phyloP scores from a whole-genome alignment of 768 basidiomycete species.

The Boletus subcaerulescens region DNA sequence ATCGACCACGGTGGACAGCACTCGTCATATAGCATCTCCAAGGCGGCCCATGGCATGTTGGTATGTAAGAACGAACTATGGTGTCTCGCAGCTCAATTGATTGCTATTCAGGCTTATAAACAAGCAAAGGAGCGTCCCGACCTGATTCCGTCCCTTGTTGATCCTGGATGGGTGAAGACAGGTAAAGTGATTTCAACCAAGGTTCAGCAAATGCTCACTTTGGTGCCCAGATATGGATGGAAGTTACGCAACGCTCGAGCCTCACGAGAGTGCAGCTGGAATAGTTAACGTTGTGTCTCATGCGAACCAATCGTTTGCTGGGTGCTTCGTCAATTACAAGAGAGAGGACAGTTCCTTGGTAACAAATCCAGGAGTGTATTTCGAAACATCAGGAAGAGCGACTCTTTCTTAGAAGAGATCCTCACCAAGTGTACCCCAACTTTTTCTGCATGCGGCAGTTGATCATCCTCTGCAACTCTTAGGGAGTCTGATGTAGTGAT shows the following conservation, averaged over 20 bases:
- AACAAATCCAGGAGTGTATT: too few relatives aligned
- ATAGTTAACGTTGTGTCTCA: constrained; percentile 27
- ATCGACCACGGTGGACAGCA: constrained; percentile 25
- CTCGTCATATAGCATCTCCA: constrained; percentile 34
- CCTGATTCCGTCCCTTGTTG: too few relatives aligned
- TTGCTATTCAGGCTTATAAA: too few relatives aligned
- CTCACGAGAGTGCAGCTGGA: constrained; percentile 29
- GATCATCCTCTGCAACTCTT: too few relatives aligned
- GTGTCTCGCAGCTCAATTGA: too few relatives aligned
- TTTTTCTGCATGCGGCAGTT: too few relatives aligned
- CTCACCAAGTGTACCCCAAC: too few relatives aligned
- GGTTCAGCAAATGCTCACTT: neutral
- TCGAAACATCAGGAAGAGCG: too few relatives aligned
- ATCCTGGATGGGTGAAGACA: constrained; percentile 38
- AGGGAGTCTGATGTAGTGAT: too few relatives aligned
- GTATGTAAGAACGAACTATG: constrained; percentile 12
- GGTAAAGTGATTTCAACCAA: constrained; percentile 17
- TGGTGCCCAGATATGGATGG: constrained; percentile 35
- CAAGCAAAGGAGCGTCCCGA: too few relatives aligned
- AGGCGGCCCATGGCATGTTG: constrained; percentile 41
- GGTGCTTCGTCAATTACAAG: constrained; percentile 30
- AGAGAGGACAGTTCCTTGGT: neutral
- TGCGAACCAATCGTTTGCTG: constrained; percentile 26
- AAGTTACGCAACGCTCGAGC: constrained; percentile 25
- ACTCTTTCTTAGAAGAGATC: too few relatives aligned